phyloP scores from a whole-genome alignment of 495 filamentous ascomycete genomes.

The Hypoxylon lenormandii region DNA sequence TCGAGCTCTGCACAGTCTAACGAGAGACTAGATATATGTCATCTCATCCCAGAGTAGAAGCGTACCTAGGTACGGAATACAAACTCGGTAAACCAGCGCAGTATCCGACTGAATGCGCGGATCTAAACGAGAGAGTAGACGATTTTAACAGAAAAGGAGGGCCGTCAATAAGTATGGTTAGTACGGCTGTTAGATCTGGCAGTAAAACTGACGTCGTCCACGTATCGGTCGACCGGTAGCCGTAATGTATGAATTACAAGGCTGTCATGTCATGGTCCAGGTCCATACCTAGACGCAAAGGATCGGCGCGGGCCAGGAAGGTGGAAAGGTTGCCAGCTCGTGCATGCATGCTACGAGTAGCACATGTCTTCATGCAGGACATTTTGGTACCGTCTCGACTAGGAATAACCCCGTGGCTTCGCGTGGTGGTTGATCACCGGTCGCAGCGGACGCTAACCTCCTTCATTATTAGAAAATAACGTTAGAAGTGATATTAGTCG shows the following conservation, averaged over 20 bases:
- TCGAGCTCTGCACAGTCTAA: background rate
- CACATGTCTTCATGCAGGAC: conserved; percentile 25
- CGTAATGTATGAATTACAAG: conserved; percentile 19
- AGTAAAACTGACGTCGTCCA: conserved; percentile 15
- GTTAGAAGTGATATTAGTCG: too few species aligned
- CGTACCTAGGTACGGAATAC: too few species aligned
- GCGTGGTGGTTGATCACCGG: conserved; percentile 7
- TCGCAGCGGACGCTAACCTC: conserved; percentile 21
- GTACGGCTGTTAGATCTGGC: background rate
- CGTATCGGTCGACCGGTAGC: conserved; percentile 14
- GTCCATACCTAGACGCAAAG: conserved; percentile 25
- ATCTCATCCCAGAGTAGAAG: too few species aligned
- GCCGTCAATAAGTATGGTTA: too few species aligned
- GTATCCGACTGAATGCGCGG: too few species aligned
- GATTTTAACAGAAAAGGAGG: too few species aligned
- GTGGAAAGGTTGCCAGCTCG: conserved; percentile 30
- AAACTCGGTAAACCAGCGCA: too few species aligned
- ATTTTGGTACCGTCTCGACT: conserved; percentile 26
- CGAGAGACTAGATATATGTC: too few species aligned
- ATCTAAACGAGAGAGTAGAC: too few species aligned
- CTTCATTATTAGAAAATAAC: background rate
- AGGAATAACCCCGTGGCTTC: conserved; percentile 28
- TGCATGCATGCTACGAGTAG: conserved; percentile 26
- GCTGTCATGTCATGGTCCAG: conserved; percentile 30
- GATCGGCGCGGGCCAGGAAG: conserved; percentile 32